Evolutionary conservation across 305 asterid genomes (phyloP).

Genomic region (Fraxinus velutina): DNA sequence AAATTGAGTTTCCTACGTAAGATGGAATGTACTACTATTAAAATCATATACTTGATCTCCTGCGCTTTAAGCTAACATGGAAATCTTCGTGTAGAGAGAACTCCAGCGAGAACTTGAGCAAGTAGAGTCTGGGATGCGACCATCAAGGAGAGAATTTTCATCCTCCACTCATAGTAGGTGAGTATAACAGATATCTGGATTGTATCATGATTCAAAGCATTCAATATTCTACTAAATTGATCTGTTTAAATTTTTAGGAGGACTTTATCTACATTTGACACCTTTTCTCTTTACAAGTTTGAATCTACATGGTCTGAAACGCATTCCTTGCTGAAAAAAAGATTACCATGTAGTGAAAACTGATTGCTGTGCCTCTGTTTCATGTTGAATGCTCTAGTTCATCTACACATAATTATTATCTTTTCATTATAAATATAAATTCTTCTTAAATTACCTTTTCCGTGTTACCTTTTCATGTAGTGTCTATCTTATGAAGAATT

Average conservation of each 20-base stretch:
- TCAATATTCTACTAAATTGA: not conserved
- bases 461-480: not conserved
- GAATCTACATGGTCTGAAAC: not conserved
- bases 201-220: conserved; percentile 11
- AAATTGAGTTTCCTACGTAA: conserved; percentile 11
- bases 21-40: not conserved
- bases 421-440: not conserved
- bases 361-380: not conserved
- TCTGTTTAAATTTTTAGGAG: not conserved
- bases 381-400: conserved; percentile 3
- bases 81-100: conserved; percentile 63
- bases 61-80: conserved; percentile 9
- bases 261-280: not conserved
- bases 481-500: not conserved
- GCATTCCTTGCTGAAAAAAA: not conserved
- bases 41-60: not conserved
- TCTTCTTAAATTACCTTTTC: not conserved
- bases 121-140: conserved; percentile 75
- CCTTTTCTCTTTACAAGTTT: not conserved
- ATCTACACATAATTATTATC: not conserved
- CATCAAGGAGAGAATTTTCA: conserved; percentile 74
- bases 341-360: not conserved
- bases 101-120: conserved; percentile 94
- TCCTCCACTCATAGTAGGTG: conserved; percentile 76
- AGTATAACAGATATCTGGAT: conserved; percentile 20